Evolutionary conservation across 2,329 filamentous ascomycete species (phyloP).

Genomic region (Cercospora sesami): DNA sequence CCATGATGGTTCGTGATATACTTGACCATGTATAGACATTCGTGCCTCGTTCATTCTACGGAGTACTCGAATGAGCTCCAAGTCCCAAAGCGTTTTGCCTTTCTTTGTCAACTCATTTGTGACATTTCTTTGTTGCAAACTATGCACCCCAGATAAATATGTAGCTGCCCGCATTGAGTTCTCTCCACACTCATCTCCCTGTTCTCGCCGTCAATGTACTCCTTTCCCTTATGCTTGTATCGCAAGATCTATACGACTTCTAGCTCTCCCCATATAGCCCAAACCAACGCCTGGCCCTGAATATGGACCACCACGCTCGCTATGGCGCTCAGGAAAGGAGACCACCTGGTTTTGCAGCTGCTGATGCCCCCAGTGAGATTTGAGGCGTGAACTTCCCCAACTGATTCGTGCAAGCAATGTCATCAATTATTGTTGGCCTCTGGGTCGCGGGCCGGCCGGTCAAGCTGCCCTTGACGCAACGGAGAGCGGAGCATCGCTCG

Average conservation of each 20-base stretch:
- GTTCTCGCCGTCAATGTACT: background rate
- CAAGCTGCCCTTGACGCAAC: background rate
- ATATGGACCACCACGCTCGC: background rate
- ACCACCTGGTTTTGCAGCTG: background rate
- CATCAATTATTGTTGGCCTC: background rate
- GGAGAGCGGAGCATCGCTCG: background rate
- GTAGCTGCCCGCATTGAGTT: background rate
- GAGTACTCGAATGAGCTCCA: background rate
- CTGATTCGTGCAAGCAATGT: background rate
- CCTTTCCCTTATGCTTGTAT: background rate
- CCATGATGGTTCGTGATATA: background rate
- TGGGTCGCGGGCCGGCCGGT: background rate
- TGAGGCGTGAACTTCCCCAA: background rate
- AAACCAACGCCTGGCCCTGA: background rate
- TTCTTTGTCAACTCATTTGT: background rate
- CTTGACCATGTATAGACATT: fast-evolving
- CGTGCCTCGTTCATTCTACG: background rate
- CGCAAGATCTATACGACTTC: background rate
- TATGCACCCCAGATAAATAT: background rate
- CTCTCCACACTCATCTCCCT: background rate
- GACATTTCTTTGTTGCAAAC: background rate
- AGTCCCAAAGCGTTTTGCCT: background rate
- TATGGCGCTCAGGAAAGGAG: background rate
- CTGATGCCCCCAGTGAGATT: background rate
- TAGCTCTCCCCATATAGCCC: background rate